Percentiles rank a stretch among this genome's conserved stretches.
phyloP scores from a whole-genome alignment of 768 basidiomycete species.

The Suillus cothurnatus region DNA sequence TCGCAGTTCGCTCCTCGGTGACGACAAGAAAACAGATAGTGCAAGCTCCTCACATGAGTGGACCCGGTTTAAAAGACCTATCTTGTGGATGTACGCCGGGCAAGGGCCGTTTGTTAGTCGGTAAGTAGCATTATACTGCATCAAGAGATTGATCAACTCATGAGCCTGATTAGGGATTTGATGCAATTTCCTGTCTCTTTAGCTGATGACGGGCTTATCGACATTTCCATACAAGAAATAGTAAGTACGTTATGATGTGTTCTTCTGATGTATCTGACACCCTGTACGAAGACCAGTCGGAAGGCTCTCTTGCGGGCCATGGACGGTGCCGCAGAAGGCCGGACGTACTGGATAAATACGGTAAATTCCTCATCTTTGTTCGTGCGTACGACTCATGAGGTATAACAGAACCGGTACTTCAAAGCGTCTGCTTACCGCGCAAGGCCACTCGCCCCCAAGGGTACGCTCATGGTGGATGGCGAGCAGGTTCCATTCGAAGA shows the following conservation, averaged over 20 bases:
- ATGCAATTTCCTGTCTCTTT: conserved; percentile 86
- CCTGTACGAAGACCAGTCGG: conserved; percentile 36
- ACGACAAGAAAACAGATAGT: conserved; percentile 19
- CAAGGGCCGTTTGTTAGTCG: conserved; percentile 76
- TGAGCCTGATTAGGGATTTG: conserved; percentile 50
- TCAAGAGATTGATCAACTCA: conserved; percentile 8
- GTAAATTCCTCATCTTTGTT: conserved; percentile 39
- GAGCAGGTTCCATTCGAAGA: conserved; percentile 74
- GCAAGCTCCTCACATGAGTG: conserved; percentile 54
- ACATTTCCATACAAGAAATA: conserved; percentile 63
- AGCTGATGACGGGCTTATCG: conserved; percentile 78
- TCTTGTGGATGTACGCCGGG: conserved; percentile 74
- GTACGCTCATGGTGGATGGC: conserved; percentile 73
- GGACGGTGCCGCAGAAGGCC: conserved; percentile 63
- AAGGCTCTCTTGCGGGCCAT: conserved; percentile 53
- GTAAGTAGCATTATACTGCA: conserved; percentile 34
- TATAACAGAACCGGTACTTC: conserved; percentile 61
- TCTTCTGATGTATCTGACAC: conserved; percentile 12
- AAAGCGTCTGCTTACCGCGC: conserved; percentile 77
- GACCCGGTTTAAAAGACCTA: conserved; percentile 67
- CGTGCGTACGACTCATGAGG: conserved; percentile 13
- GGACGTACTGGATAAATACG: conserved; percentile 59
- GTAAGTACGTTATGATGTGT: conserved; percentile 39
- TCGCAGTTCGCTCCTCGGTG: conserved; percentile 12
- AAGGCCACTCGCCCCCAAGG: conserved; percentile 56